Evolutionary conservation across 1,284 basidiomycete genomes (phyloP).

Genomic region (Retiboletus fuscus): DNA sequence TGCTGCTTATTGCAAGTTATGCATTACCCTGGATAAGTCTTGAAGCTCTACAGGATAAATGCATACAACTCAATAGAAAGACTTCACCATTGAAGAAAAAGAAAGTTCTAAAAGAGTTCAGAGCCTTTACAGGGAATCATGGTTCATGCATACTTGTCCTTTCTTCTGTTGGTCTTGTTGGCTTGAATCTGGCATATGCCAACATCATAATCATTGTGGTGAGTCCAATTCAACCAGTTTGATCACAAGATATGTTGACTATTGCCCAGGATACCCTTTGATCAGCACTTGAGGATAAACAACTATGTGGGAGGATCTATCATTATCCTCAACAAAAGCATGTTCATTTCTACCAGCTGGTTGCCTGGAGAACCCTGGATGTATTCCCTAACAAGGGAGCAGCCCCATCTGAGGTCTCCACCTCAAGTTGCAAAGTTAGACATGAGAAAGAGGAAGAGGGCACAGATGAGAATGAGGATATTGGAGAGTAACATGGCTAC

Average conservation of each 20-base stretch:
- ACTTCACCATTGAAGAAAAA: neutral
- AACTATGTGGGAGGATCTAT: slow-evolving; percentile 11
- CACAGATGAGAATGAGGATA: neutral
- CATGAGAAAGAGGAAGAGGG: slow-evolving; percentile 2
- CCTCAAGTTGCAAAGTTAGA: neutral
- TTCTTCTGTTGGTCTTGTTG: neutral
- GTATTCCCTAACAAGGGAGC: slow-evolving; percentile 1
- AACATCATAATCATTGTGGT: slow-evolving; percentile 6
- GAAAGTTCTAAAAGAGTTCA: neutral
- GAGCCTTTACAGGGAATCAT: neutral
- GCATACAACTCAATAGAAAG: neutral
- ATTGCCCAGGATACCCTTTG: slow-evolving; percentile 27
- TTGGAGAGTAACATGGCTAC: neutral
- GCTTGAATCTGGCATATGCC: slow-evolving; percentile 1
- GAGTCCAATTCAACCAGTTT: neutral
- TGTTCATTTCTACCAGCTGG: slow-evolving; percentile 23
- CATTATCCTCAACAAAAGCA: slow-evolving; percentile 22
- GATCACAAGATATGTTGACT: too few species aligned
- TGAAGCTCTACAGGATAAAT: neutral
- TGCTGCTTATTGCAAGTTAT: neutral
- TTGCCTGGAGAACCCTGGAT: slow-evolving; percentile 8
- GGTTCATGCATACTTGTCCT: slow-evolving; percentile 1
- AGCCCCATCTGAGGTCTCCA: neutral
- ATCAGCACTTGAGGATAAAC: slow-evolving; percentile 28
- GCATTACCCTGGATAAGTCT: neutral